Conservation (phyloP, 805 yeast genomes). For the Saccharomycopsis oosterbeekiorum region DNA sequence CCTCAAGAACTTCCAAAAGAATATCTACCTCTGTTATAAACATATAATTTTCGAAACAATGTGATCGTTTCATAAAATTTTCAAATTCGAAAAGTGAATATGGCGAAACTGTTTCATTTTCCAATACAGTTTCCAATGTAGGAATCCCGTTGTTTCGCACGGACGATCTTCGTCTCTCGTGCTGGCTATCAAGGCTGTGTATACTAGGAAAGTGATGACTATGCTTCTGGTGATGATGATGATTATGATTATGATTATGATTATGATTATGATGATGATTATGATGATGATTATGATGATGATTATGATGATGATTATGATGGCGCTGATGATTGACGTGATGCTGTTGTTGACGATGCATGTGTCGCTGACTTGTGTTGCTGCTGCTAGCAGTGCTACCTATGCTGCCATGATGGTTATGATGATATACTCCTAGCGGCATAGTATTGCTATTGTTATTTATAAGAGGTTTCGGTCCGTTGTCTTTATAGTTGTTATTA, state of each 20-base stretch:
- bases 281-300: neutral
- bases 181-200: neutral
- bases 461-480: neutral
- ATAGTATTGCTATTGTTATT: neutral
- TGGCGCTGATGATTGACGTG: neutral
- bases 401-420: neutral
- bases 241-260: neutral
- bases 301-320: neutral
- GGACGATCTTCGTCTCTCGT: neutral
- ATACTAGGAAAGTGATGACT: neutral
- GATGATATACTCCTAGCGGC: neutral
- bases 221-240: neutral
- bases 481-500: neutral
- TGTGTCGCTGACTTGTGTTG: neutral
- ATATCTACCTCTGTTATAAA: slow-evolving; percentile 4
- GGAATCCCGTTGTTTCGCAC: slow-evolving; percentile 4
- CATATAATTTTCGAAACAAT: slow-evolving; percentile 16
- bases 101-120: slow-evolving; percentile 4
- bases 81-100: slow-evolving; percentile 12
- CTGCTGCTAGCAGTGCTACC: neutral
- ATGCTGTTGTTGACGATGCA: neutral
- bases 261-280: neutral
- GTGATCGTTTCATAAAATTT: slow-evolving; percentile 11
- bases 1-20: neutral
- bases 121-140: slow-evolving; percentile 5